These are phyloP conservation scores for Plasmodium chabaudi DNA, from an alignment of 169 alveolate species.

Conservation along the genomic window DNA sequence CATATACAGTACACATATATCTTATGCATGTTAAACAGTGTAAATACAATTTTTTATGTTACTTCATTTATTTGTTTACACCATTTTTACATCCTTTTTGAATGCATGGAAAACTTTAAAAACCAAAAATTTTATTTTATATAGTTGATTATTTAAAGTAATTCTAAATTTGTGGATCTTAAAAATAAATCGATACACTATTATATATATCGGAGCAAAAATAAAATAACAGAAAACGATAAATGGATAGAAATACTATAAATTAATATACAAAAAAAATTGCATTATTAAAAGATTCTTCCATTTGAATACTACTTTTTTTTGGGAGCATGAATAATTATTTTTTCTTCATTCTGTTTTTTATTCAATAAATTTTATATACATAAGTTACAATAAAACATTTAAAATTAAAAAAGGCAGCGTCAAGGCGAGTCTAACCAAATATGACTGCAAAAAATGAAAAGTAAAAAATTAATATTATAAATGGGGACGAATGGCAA, in stretches of 20 bases:
- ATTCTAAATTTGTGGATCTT: too few species aligned
- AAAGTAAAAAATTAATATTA: background rate
- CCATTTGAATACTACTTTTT: background rate
- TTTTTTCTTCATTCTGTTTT: conserved; percentile 10
- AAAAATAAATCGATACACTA: too few species aligned
- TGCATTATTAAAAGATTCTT: conserved; percentile 8
- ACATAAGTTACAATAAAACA: background rate
- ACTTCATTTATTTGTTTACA: background rate
- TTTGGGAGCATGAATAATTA: background rate
- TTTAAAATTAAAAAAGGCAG: background rate
- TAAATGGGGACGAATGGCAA: too few species aligned
- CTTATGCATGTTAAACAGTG: background rate
- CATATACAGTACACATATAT: too few species aligned
- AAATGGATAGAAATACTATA: conserved; percentile 25
- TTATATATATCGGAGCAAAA: conserved; percentile 15
- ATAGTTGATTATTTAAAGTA: background rate
- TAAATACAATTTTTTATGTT: background rate
- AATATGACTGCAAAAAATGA: background rate
- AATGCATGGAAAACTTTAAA: background rate
- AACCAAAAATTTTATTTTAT: conserved; percentile 4
- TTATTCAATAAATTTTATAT: background rate
- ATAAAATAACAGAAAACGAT: background rate
- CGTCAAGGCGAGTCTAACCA: background rate
- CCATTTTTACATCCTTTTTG: background rate
- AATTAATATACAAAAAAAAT: conserved; percentile 39